Conservation (phyloP, 163 green algal species). For the Trebouxia gelatinosa region DNA sequence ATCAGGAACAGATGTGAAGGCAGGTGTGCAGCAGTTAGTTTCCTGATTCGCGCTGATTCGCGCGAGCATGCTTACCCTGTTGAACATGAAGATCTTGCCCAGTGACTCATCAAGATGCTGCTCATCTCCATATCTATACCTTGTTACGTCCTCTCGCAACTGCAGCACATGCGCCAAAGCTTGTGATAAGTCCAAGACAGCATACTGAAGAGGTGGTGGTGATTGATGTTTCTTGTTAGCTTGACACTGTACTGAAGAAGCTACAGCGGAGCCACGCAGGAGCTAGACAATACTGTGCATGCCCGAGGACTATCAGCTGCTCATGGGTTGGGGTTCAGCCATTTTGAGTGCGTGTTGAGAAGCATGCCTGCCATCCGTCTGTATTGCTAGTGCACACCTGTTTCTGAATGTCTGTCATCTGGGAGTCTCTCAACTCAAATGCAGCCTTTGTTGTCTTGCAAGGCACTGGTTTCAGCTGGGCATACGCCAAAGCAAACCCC, state of each 20-base stretch:
- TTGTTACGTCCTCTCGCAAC: constrained; percentile 87
- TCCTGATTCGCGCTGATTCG: neutral
- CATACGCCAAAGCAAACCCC: constrained; percentile 94
- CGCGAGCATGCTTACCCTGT: constrained; percentile 29
- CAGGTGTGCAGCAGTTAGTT: neutral
- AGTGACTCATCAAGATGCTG: constrained; percentile 97
- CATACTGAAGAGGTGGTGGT: too few relatives aligned
- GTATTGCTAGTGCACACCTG: constrained; percentile 63
- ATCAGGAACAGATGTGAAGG: neutral
- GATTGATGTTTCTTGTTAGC: too few relatives aligned
- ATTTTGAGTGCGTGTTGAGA: too few relatives aligned
- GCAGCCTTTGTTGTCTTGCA: constrained; percentile 84
- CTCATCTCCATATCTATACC: constrained; percentile 98
- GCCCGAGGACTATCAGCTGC: neutral
- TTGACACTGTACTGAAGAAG: too few relatives aligned
- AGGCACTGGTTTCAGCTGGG: constrained; percentile 87
- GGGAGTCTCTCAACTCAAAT: constrained; percentile 67
- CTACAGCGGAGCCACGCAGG: too few relatives aligned
- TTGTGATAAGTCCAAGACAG: too few relatives aligned
- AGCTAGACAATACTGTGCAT: too few relatives aligned
- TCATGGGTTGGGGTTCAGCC: neutral
- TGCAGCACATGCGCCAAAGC: constrained; percentile 58
- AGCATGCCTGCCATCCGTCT: too few relatives aligned
- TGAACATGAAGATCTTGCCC: constrained; percentile 89
- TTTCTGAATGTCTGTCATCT: constrained; percentile 96